Percentiles rank a stretch among this genome's conserved stretches.
Evolutionary conservation across 495 filamentous ascomycete genomes (phyloP).

Genomic region (Hypoxylon perforatum): DNA sequence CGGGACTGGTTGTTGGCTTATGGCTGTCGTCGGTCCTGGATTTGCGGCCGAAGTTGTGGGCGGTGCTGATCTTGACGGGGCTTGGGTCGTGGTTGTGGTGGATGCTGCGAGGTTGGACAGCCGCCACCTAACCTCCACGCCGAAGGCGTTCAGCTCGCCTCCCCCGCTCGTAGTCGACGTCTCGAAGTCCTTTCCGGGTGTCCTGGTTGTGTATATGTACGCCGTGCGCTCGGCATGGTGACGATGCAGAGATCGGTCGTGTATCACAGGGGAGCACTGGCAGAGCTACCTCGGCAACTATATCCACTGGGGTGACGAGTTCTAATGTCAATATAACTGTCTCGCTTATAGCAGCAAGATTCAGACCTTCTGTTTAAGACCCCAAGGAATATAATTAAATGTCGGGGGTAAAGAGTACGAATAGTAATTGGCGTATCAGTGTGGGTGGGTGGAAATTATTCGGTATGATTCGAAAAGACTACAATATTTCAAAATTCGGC

Average conservation of each 20-base stretch:
- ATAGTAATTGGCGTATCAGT: background rate
- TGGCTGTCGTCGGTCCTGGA: background rate
- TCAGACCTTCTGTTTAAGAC: too few species aligned
- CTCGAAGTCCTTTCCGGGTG: background rate
- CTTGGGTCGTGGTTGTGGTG: background rate
- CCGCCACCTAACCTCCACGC: conserved; percentile 9
- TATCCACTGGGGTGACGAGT: too few species aligned
- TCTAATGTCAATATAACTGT: background rate
- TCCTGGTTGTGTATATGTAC: conserved; percentile 8
- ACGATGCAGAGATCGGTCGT: conserved; percentile 5
- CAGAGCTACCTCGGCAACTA: background rate
- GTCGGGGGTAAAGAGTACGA: too few species aligned
- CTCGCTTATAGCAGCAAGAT: background rate
- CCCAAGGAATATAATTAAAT: too few species aligned
- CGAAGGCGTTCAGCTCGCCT: conserved; percentile 4
- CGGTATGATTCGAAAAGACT: too few species aligned
- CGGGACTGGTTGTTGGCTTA: too few species aligned
- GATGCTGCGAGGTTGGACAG: background rate
- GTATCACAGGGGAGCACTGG: background rate
- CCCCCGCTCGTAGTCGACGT: conserved; percentile 1
- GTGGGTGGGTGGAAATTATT: too few species aligned
- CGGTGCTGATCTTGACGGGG: background rate
- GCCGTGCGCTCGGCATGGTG: background rate
- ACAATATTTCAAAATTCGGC: too few species aligned
- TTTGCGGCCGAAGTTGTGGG: background rate